Evolutionary conservation across 495 filamentous ascomycete genomes (phyloP).

Genomic region (Friedmanniomyces simplex): DNA sequence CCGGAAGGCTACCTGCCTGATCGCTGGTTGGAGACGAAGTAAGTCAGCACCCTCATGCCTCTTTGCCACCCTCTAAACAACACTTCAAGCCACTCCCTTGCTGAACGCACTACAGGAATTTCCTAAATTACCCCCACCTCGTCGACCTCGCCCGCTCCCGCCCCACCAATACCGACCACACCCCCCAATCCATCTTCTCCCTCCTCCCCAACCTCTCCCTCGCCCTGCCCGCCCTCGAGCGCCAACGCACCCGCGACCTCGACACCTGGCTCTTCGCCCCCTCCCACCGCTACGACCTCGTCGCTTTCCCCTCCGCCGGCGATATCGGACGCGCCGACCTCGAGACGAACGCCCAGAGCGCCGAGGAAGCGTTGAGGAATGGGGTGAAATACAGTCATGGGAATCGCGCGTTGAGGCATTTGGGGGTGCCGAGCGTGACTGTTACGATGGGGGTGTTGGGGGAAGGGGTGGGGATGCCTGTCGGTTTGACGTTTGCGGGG

Average conservation of each 20-base stretch:
- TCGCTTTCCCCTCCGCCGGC: slow-evolving; percentile 28
- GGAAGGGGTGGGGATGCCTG: slow-evolving; percentile 25
- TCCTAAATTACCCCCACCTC: slow-evolving; percentile 21
- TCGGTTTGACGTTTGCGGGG: slow-evolving; percentile 29
- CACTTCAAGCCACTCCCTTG: too few relatives aligned
- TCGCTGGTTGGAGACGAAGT: slow-evolving; percentile 18
- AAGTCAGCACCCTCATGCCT: background rate
- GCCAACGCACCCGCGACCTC: slow-evolving; percentile 25
- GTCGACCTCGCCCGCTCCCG: slow-evolving; percentile 11
- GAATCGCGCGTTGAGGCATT: slow-evolving; percentile 27
- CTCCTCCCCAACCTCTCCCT: slow-evolving; percentile 7
- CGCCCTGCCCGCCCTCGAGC: slow-evolving; percentile 26
- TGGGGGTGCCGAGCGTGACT: slow-evolving; percentile 29
- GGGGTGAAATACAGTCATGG: slow-evolving; percentile 32
- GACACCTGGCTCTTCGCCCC: slow-evolving; percentile 32
- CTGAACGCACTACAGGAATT: slow-evolving; percentile 15
- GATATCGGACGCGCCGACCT: slow-evolving; percentile 28
- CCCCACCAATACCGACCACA: slow-evolving; percentile 16
- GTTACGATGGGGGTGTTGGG: slow-evolving; percentile 28
- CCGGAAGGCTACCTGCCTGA: slow-evolving; percentile 23
- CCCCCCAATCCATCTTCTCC: slow-evolving; percentile 13
- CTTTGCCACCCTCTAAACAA: too few relatives aligned
- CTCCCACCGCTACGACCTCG: slow-evolving; percentile 16
- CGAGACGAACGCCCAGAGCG: slow-evolving; percentile 23
- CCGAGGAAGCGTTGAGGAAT: slow-evolving; percentile 22